Evolutionary conservation across 257 asterid species (phyloP).

Genomic region (Solanum infundibuliforme): DNA sequence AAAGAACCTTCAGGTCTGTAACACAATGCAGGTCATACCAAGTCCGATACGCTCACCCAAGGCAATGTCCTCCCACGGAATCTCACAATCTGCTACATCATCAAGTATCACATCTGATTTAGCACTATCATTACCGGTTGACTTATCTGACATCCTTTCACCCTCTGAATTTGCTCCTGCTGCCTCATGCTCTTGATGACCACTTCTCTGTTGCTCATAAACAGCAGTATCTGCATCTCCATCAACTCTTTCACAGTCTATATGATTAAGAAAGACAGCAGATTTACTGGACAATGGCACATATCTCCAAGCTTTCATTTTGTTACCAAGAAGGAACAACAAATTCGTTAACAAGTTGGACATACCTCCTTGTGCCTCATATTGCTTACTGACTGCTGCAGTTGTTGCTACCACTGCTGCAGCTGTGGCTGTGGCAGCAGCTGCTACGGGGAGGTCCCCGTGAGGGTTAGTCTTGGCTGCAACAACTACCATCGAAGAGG

Average conservation of each 20-base stretch:
- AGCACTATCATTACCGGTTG: slow-evolving; percentile 58
- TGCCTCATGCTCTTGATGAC: slow-evolving; percentile 38
- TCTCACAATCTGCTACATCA: slow-evolving; percentile 96
- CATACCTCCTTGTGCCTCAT: not conserved
- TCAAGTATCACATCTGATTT: slow-evolving; percentile 72
- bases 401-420: slow-evolving; percentile 89
- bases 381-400: slow-evolving; percentile 71
- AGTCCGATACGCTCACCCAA: slow-evolving; percentile 99
- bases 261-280: slow-evolving; percentile 17
- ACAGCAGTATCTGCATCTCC: slow-evolving; percentile 35
- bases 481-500: slow-evolving; percentile 89
- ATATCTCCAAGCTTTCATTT: slow-evolving; percentile 37
- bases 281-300: slow-evolving; percentile 37
- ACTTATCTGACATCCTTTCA: slow-evolving; percentile 83
- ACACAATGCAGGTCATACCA: slow-evolving; percentile 46
- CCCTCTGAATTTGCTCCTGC: slow-evolving; percentile 46
- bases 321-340: not conserved
- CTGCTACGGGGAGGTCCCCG: slow-evolving; percentile 77
- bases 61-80: slow-evolving; percentile 84
- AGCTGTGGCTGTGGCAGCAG: slow-evolving; percentile 91
- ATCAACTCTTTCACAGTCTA: slow-evolving; percentile 34
- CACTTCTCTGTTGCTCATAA: slow-evolving; percentile 38
- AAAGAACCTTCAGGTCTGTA: slow-evolving; percentile 9
- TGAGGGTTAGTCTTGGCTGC: slow-evolving; percentile 50
- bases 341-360: not conserved